phyloP scores from a whole-genome alignment of 495 filamentous ascomycete genomes.

The Acidomyces sp. region DNA sequence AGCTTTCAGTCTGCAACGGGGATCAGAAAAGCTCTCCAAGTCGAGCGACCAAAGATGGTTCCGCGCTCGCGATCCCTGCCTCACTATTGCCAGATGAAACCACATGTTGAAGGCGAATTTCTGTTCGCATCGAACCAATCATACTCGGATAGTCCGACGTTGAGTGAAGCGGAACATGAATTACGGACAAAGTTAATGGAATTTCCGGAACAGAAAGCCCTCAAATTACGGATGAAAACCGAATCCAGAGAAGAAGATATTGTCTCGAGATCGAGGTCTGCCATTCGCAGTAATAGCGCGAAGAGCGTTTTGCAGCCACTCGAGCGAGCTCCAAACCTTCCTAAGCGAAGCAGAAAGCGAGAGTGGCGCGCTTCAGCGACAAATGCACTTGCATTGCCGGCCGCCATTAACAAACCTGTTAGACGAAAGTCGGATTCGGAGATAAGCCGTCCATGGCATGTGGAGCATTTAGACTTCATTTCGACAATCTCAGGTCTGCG shows the following conservation, averaged over 20 bases:
- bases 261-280: not conserved
- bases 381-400: not conserved
- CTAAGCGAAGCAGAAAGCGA: slow-evolving; percentile 17
- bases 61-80: slow-evolving; percentile 7
- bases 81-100: no score
- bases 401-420: no score
- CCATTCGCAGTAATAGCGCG: slow-evolving; percentile 1
- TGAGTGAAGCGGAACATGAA: slow-evolving; percentile 29
- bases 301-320: slow-evolving; percentile 10
- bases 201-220: slow-evolving; percentile 16
- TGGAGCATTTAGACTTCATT: no score
- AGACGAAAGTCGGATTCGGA: slow-evolving; percentile 3
- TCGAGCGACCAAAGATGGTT: not conserved
- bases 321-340: slow-evolving; percentile 10
- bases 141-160: slow-evolving; percentile 22
- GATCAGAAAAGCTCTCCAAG: not conserved
- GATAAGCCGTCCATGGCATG: not conserved
- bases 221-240: not conserved
- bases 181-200: slow-evolving; percentile 22
- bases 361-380: slow-evolving; percentile 8
- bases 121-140: not conserved
- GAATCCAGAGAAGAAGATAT: not conserved
- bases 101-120: no score
- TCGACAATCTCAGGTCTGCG: no score
- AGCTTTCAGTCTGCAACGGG: not conserved